phyloP scores from a whole-genome alignment of 129 eudicot species.

The Helianthus annuus region DNA sequence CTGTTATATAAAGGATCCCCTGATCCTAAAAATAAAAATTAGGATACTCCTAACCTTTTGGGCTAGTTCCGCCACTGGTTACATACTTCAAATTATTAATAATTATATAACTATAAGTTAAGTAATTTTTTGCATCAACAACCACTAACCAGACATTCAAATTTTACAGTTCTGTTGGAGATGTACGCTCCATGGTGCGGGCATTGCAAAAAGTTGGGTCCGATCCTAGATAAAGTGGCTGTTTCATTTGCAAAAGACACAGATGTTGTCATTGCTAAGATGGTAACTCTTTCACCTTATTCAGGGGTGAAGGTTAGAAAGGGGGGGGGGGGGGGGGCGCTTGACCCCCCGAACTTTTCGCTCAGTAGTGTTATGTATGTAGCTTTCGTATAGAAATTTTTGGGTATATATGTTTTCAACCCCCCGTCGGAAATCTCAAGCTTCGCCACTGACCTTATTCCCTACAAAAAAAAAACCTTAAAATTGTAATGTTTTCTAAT shows the following conservation, averaged over 20 bases:
- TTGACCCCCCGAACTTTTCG: too few species aligned
- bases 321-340: too few species aligned
- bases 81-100: neutral
- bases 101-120: neutral
- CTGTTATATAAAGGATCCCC: too few species aligned
- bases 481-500: neutral
- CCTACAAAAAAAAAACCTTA: neutral
- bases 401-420: too few species aligned
- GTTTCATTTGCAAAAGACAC: constrained; percentile 55
- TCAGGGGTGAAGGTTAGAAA: too few species aligned
- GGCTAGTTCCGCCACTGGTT: too few species aligned
- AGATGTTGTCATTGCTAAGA: constrained; percentile 79
- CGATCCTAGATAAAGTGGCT: constrained; percentile 91
- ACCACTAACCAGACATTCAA: neutral
- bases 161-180: constrained; percentile 67
- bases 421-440: too few species aligned
- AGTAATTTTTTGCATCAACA: neutral
- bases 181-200: constrained; percentile 97
- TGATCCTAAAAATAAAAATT: too few species aligned
- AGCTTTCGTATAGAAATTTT: too few species aligned
- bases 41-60: too few species aligned
- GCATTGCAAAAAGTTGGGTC: constrained; percentile 92
- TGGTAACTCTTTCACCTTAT: constrained; percentile 3
- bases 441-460: too few species aligned
- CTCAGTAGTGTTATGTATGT: too few species aligned